phyloP scores from a whole-genome alignment of 2,329 filamentous ascomycete species.

The Calonectria pteridis region DNA sequence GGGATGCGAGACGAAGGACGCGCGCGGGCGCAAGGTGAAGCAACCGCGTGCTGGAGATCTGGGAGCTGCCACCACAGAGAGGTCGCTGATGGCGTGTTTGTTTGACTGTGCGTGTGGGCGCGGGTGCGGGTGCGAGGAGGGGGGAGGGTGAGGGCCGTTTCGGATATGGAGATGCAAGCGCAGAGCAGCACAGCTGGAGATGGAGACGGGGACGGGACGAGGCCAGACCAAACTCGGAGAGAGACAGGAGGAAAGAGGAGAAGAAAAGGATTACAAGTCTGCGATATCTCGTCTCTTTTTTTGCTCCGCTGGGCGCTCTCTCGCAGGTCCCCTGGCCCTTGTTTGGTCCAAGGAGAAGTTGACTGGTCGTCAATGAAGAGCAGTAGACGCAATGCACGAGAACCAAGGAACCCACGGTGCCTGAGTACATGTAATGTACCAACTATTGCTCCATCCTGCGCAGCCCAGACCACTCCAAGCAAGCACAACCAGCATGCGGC shows the following conservation, averaged over 20 bases:
- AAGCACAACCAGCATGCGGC: constrained; percentile 18
- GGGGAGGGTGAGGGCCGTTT: constrained; percentile 19
- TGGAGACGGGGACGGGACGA: background rate
- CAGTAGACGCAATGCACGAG: constrained; percentile 23
- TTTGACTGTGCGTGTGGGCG: constrained; percentile 7
- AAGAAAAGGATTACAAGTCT: constrained; percentile 16
- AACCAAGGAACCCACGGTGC: constrained; percentile 16
- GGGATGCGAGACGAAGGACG: constrained; percentile 32
- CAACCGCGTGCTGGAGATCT: constrained; percentile 36
- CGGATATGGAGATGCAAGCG: constrained; percentile 10
- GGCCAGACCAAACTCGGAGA: constrained; percentile 20
- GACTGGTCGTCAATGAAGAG: constrained; percentile 24
- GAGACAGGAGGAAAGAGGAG: constrained; percentile 20
- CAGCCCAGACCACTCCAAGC: constrained; percentile 12
- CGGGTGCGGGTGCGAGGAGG: constrained; percentile 4
- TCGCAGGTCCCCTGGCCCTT: constrained; percentile 33
- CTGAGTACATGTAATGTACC: constrained; percentile 9
- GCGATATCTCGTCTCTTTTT: constrained; percentile 28
- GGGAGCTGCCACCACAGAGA: constrained; percentile 35
- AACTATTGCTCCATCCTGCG: constrained; percentile 9
- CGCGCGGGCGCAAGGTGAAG: constrained; percentile 42
- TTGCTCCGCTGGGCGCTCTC: constrained; percentile 22
- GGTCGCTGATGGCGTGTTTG: constrained; percentile 23
- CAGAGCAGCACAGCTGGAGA: background rate
- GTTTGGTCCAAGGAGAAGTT: constrained; percentile 29